Evolutionary conservation across 148 eudicot species (phyloP), one percentile per base, ranked within the genome.

Genomic region (Spergularia marina): DNA sequence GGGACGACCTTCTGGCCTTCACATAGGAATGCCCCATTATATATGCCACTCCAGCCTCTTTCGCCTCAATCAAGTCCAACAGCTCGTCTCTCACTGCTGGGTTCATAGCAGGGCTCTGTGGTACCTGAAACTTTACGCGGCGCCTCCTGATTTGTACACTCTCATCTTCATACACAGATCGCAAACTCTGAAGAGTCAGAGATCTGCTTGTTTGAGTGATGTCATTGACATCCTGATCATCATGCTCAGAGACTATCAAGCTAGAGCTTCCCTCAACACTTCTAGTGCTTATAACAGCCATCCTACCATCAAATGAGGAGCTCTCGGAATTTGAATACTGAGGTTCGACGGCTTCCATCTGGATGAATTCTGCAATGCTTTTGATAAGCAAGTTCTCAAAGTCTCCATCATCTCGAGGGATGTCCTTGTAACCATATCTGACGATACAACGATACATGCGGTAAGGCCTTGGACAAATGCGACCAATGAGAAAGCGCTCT

Each of bases 391-490:
- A 81, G 88, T 89, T 86, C 81, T 94, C 98, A 71, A 94, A 94
- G 58, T 91, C 89, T 36, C 89, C 92, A 36, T 90, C 95, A 40
- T 94, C 97, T 55, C 88, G 77, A 65, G 91, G 93, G 21, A 91
- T 82, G 70, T 94, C 98, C 81, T 90, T 91, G 80, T 94, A 94
- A 14, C 98, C 98, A 49, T 88, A 91, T 73, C 98, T 82, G 12
- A 90, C 91, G 40, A 94, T 94, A 82, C 97, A 94, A 0, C 97
- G 88, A 58, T 94, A 94, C 98, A 94, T 94, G 40, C 97, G 90
- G 76, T 91, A 94, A 12, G 98, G 93, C 73, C 98, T 86, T 8
- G 98, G 98, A 77, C 98, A 89, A 25, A 94, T 76, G 7, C 98
- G 91, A 5, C 98, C 98, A 44, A 94, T 86, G 55, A 91, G 96